Evolutionary conservation across 2,329 filamentous ascomycete species (phyloP).

Genomic region (Epichloe glyceriae): DNA sequence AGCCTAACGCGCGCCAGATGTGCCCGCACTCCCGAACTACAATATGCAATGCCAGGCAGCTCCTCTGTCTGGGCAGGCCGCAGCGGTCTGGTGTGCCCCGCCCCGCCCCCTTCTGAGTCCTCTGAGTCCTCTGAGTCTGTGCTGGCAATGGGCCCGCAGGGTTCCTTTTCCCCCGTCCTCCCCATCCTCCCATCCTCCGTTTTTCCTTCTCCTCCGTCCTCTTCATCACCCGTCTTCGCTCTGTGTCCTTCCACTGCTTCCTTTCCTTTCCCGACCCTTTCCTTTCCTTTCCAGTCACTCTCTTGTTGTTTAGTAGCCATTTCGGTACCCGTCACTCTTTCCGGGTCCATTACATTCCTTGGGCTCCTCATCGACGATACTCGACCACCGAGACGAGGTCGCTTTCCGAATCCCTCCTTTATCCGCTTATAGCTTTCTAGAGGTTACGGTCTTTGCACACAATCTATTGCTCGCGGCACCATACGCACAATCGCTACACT

Average conservation of each 20-base stretch:
- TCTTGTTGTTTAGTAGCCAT: constrained; percentile 29
- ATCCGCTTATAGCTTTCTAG: constrained; percentile 5
- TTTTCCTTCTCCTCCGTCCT: constrained; percentile 21
- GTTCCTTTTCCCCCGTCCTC: constrained; percentile 13
- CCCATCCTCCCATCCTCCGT: constrained; percentile 22
- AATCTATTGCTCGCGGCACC: background rate
- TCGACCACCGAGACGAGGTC: constrained; percentile 6
- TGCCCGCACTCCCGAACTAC: too few relatives aligned
- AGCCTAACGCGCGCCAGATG: too few relatives aligned
- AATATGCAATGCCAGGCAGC: too few relatives aligned
- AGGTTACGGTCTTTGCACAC: constrained; percentile 10
- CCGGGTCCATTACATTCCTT: constrained; percentile 33
- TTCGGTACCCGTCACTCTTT: constrained; percentile 39
- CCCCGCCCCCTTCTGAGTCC: background rate
- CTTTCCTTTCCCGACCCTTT: constrained; percentile 23
- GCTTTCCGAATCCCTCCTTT: constrained; percentile 7
- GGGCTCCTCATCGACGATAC: constrained; percentile 17
- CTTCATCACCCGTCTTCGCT: constrained; percentile 20
- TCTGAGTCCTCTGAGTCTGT: background rate
- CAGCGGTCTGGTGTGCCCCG: too few relatives aligned
- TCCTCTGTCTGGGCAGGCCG: background rate
- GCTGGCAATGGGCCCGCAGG: constrained; percentile 3
- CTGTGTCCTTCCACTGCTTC: constrained; percentile 21
- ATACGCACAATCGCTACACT: constrained; percentile 6
- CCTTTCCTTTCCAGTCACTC: constrained; percentile 38